Evolutionary conservation across 1,284 basidiomycete species (phyloP).

Genomic region (Inonotus hispidus): DNA sequence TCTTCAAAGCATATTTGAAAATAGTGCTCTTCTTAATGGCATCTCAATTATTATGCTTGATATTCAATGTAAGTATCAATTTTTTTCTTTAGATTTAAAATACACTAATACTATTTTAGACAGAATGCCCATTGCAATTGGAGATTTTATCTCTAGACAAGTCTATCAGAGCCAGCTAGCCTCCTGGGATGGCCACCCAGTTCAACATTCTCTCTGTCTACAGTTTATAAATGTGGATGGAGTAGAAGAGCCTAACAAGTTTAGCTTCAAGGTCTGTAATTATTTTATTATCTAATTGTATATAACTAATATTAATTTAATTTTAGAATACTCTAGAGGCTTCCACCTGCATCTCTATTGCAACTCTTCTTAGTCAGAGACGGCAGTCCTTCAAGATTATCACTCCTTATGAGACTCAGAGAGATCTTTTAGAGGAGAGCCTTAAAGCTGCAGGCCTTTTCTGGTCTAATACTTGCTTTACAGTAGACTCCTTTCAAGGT

Average conservation of each 20-base stretch:
- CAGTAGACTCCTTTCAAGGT: slow-evolving; percentile 68
- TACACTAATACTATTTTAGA: slow-evolving; percentile 39
- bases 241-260: slow-evolving; percentile 34
- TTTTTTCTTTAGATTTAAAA: slow-evolving; percentile 2
- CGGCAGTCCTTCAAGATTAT: slow-evolving; percentile 51
- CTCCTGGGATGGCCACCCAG: slow-evolving; percentile 42
- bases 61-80: slow-evolving; percentile 45
- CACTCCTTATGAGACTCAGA: slow-evolving; percentile 67
- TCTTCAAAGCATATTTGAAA: slow-evolving; percentile 55
- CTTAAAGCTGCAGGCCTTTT: slow-evolving; percentile 41
- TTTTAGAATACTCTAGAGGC: slow-evolving; percentile 48
- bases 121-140: slow-evolving; percentile 73
- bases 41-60: slow-evolving; percentile 40
- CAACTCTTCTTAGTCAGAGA: slow-evolving; percentile 39
- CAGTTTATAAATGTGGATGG: slow-evolving; percentile 48
- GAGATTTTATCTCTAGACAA: slow-evolving; percentile 58
- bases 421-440: slow-evolving; percentile 41
- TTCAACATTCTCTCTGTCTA: slow-evolving; percentile 38
- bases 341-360: slow-evolving; percentile 41
- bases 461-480: slow-evolving; percentile 58
- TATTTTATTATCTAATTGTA: background rate
- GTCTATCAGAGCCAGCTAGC: slow-evolving; percentile 41
- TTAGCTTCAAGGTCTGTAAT: slow-evolving; percentile 38
- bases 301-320: no score
- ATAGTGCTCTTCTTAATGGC: slow-evolving; percentile 38